Base-by-base conservation (phyloP, 2,329 filamentous ascomycete species). In the Sclerotiophoma versabilis region DNA sequence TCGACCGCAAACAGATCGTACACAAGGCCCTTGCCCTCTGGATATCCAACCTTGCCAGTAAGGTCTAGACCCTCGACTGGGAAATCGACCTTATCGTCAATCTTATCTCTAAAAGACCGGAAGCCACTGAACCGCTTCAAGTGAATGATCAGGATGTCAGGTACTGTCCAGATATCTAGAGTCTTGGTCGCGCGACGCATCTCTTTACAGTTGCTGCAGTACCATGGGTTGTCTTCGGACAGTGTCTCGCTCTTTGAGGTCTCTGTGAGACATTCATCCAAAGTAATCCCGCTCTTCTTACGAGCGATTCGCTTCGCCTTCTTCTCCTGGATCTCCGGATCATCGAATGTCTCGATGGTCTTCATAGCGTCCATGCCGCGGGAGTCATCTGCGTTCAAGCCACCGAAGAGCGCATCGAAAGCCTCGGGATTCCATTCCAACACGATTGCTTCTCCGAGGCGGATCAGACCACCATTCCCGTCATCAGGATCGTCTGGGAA, bases 1-100 rank as follows among this genome's bases (percentile, higher is more conserved):
- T 99, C 95, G 1, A 99, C 92, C 12, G 89, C 95, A 70, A 99
- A 95, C 26, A 99, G 81, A 73, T 99, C 95, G 70, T 97, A 99
- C 10, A 93, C 81, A 69, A 95, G 85, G 55, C 88, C 82, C 76
- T 96, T 96, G 29, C 89, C 86, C 65, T 93, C 90, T 49, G 87
- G 88, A 60, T 92, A 83, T 12, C 93, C 87, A 8, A 98, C 90
- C 47, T 92, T 86, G 23, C 84, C 83, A 2, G 85, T 90, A 59
- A 99, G 83, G 72, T 99, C 92, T 5, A 99, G 82, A 2, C 90
- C 89, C 68, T 95, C 89, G 7, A 96, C 84, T 0, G 95, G 95
- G 71, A 97, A 99, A 66, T 97, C 91, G 19, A 99, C 92, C 9
- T 90, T 78, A 7, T 93, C 87, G 66, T 98, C 93, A 39, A 99